phyloP scores from a whole-genome alignment of 2,329 filamentous ascomycete species.

The Alternaria longipes region DNA sequence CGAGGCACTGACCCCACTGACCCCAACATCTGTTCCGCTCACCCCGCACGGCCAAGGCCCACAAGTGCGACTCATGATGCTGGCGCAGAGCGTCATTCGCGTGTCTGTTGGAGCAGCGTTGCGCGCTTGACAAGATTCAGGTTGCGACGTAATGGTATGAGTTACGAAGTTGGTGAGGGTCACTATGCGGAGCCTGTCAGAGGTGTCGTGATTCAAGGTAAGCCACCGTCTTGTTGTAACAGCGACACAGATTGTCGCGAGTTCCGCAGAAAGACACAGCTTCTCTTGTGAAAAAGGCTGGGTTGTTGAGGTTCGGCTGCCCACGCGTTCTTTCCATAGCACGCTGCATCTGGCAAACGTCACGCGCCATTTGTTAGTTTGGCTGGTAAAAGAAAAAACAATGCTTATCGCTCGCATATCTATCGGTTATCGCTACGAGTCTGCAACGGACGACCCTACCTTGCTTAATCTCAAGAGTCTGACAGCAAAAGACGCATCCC shows the following conservation, averaged over 20 bases:
- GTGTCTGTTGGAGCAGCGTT: not conserved
- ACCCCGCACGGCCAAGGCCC: not conserved
- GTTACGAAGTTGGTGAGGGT: not conserved
- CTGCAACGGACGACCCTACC: not conserved
- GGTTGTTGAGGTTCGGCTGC: not conserved
- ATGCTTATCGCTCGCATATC: not conserved
- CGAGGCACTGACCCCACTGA: not conserved
- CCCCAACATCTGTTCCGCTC: not conserved
- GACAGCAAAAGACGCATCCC: conserved; percentile 13
- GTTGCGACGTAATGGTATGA: not conserved
- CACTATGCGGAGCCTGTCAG: not conserved
- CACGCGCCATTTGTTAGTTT: not conserved
- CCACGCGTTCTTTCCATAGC: too few species aligned
- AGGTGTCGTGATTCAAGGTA: not conserved
- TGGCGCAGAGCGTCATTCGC: not conserved
- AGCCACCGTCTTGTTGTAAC: not conserved
- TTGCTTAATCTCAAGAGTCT: not conserved
- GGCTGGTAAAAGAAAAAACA: not conserved
- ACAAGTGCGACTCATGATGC: not conserved
- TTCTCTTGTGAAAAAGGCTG: not conserved
- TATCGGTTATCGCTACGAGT: not conserved
- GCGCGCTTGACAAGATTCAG: not conserved
- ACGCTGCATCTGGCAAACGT: not conserved
- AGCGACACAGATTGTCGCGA: not conserved
- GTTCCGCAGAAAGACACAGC: not conserved